Evolutionary conservation across 1,139 yeast species (phyloP).

Genomic region (Geotrichum siamense): DNA sequence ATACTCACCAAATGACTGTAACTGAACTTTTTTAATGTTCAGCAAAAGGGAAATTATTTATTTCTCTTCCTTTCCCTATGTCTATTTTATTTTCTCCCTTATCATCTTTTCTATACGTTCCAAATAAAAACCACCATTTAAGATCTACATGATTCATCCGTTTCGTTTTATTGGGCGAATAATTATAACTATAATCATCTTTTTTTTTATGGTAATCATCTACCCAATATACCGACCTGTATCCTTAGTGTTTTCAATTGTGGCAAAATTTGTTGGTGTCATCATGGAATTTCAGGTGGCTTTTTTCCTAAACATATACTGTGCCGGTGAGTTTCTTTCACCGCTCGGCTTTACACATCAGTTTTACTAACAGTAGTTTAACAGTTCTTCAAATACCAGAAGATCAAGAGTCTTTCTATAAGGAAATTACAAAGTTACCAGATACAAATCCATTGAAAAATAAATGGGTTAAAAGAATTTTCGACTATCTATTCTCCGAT

Average conservation of each 20-base stretch:
- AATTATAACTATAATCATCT: constrained; percentile 1
- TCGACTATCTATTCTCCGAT: constrained; percentile 5
- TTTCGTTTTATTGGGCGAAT: constrained; percentile 3
- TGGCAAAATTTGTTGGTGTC: not conserved
- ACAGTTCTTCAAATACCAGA: constrained; percentile 7
- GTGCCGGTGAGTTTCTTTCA: constrained; percentile 2
- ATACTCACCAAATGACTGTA: too few relatives aligned
- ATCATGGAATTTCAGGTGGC: constrained; percentile 8
- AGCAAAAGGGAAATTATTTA: too few relatives aligned
- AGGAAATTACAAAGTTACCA: not conserved
- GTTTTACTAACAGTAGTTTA: not conserved
- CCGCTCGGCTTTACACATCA: too few relatives aligned
- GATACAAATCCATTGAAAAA: constrained; percentile 3
- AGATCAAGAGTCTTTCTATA: constrained; percentile 9
- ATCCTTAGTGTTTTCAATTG: constrained; percentile 1
- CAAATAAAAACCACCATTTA: too few relatives aligned
- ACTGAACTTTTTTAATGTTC: too few relatives aligned
- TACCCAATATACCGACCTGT: constrained; percentile 14
- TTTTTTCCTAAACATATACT: constrained; percentile 7
- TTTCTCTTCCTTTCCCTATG: too few relatives aligned
- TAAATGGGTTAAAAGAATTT: not conserved
- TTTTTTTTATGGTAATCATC: not conserved
- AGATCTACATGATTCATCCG: constrained; percentile 6
- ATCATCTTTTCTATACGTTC: too few relatives aligned
- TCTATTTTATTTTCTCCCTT: too few relatives aligned